Conservation (phyloP, 805 yeast species). For the Spencermartinsiella europaea region DNA sequence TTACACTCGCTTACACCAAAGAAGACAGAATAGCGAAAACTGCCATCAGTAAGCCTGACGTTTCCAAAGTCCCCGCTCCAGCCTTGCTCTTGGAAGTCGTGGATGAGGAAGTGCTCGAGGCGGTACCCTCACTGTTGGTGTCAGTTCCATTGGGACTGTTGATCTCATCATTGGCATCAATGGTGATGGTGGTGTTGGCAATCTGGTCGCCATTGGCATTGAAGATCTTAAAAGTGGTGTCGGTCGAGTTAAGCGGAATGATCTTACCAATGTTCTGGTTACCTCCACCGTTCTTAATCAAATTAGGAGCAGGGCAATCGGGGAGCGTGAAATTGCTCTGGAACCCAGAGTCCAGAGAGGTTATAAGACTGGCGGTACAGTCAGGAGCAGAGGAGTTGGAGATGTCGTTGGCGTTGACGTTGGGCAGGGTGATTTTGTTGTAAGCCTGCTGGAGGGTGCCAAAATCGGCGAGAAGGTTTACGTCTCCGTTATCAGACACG, state of each 20-base stretch:
- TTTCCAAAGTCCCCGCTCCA: slow-evolving; percentile 13
- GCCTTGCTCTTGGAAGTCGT: slow-evolving; percentile 15
- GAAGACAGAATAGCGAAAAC: slow-evolving; percentile 15
- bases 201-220: slow-evolving; percentile 29
- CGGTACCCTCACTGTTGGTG: slow-evolving; percentile 16
- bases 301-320: slow-evolving; percentile 33
- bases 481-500: slow-evolving; percentile 43
- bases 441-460: slow-evolving; percentile 54
- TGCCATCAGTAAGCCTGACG: slow-evolving; percentile 12
- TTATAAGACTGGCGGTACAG: slow-evolving; percentile 24
- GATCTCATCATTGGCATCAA: slow-evolving; percentile 21
- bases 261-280: slow-evolving; percentile 35
- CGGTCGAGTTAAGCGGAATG: slow-evolving; percentile 22
- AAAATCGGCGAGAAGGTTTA: slow-evolving; percentile 54
- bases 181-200: slow-evolving; percentile 22
- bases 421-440: slow-evolving; percentile 34
- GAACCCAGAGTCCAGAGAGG: slow-evolving; percentile 24
- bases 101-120: slow-evolving; percentile 16
- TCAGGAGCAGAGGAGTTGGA: slow-evolving; percentile 22
- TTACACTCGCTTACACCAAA: slow-evolving; percentile 14
- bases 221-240: slow-evolving; percentile 28
- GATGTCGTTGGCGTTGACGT: slow-evolving; percentile 18
- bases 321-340: slow-evolving; percentile 31
- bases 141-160: slow-evolving; percentile 21
- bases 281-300: slow-evolving; percentile 36